Evolutionary conservation across 179 eudicot genomes (phyloP).

Genomic region (Silene coronaria): DNA sequence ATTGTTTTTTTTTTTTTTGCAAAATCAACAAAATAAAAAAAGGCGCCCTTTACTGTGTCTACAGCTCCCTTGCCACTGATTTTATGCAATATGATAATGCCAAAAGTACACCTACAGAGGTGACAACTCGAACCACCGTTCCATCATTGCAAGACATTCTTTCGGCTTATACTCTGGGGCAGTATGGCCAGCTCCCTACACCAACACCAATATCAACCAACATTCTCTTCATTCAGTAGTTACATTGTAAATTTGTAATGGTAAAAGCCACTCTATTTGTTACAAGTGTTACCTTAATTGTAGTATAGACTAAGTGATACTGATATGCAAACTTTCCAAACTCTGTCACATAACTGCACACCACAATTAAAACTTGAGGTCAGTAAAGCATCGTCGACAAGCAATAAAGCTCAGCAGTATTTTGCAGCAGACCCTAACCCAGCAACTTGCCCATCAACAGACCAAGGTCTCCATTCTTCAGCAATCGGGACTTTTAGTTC

Average conservation of each 20-base stretch:
- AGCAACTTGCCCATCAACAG: conserved; percentile 21
- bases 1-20: no score
- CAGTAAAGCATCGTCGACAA: neutral
- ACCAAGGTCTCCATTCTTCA: conserved; percentile 15
- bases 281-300: conserved; percentile 11
- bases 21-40: no score
- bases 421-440: conserved; percentile 12
- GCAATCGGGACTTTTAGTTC: conserved; percentile 7
- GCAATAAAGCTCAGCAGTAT: neutral
- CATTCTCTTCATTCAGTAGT: no score
- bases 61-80: no score
- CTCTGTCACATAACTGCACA: conserved; percentile 15
- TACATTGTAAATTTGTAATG: no score
- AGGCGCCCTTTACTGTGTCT: no score
- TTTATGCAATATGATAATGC: no score
- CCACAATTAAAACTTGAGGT: neutral
- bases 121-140: neutral
- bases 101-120: no score
- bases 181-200: conserved; percentile 20
- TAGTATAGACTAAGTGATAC: conserved; percentile 16
- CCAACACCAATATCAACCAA: neutral
- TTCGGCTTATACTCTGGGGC: conserved; percentile 10
- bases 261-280: neutral
- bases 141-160: conserved; percentile 1
- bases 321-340: neutral